phyloP scores from a whole-genome alignment of 768 basidiomycete genomes.

The Phaffia australis region DNA sequence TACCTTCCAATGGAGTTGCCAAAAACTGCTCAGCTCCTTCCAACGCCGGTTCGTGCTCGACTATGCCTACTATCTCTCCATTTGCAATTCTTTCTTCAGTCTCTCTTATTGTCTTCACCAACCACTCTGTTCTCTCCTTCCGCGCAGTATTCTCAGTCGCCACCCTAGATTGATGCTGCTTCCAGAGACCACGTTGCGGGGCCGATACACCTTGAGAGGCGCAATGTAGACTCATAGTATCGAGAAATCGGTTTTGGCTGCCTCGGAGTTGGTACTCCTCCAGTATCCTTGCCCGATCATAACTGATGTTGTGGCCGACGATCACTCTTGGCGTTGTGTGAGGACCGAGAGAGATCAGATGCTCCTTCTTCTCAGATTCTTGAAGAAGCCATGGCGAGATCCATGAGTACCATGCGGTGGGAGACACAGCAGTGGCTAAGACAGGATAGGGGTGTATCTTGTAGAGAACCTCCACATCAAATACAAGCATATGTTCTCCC shows the following conservation, averaged over 20 bases:
- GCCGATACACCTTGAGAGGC: conserved; percentile 90
- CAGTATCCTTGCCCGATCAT: conserved; percentile 68
- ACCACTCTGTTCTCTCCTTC: conserved; percentile 33
- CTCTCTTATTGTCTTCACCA: conserved; percentile 59
- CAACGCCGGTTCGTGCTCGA: conserved; percentile 43
- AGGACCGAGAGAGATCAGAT: conserved; percentile 63
- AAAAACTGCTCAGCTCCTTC: no score
- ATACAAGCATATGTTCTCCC: conserved; percentile 60
- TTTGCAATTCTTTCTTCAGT: conserved; percentile 37
- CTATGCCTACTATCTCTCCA: conserved; percentile 33
- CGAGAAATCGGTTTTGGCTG: conserved; percentile 69
- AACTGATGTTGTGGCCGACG: conserved; percentile 91
- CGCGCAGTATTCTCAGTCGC: neutral
- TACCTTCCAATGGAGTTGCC: no score
- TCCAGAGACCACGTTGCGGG: conserved; percentile 88
- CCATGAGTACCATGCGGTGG: conserved; percentile 88
- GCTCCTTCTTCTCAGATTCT: conserved; percentile 46
- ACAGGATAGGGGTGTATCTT: conserved; percentile 64
- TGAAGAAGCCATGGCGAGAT: conserved; percentile 83
- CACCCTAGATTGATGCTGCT: conserved; percentile 66
- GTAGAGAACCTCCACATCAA: conserved; percentile 88
- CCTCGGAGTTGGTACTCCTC: conserved; percentile 69
- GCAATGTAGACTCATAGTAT: conserved; percentile 90
- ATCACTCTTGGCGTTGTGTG: conserved; percentile 48
- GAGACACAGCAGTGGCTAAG: conserved; percentile 77